Conservation (phyloP, 331 rosid species). For the Erythrophleum ivorense region DNA sequence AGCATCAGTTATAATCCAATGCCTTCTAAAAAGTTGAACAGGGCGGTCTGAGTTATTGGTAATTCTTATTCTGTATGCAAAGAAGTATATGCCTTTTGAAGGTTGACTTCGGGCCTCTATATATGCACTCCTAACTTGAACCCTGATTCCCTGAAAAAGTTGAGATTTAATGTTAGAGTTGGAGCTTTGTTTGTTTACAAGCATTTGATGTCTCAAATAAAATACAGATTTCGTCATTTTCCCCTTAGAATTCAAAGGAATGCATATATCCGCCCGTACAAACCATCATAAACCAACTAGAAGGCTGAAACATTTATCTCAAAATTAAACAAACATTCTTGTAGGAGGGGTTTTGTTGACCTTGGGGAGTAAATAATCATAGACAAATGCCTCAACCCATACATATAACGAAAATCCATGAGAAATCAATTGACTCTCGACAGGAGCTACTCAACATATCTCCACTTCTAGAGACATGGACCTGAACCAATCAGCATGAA, state of each 20-base stretch:
- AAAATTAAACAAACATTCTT: slow-evolving; percentile 22
- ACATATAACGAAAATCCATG: not conserved
- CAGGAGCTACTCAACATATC: slow-evolving; percentile 20
- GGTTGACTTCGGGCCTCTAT: slow-evolving; percentile 96
- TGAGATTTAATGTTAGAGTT: slow-evolving; percentile 29
- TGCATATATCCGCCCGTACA: not conserved
- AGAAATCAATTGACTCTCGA: slow-evolving; percentile 22
- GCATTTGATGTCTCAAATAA: slow-evolving; percentile 5
- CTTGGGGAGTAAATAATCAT: not conserved
- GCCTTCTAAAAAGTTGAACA: slow-evolving; percentile 93
- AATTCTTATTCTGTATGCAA: slow-evolving; percentile 90
- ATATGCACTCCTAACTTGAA: slow-evolving; percentile 91
- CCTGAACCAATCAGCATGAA: slow-evolving; percentile 27
- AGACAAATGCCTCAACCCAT: slow-evolving; percentile 22
- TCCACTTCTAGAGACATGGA: slow-evolving; percentile 12
- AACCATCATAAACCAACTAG: slow-evolving; percentile 24
- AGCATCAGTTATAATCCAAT: slow-evolving; percentile 92
- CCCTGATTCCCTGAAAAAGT: slow-evolving; percentile 81
- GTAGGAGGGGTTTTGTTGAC: slow-evolving; percentile 24
- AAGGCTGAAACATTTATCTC: slow-evolving; percentile 11
- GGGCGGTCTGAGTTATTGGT: slow-evolving; percentile 83
- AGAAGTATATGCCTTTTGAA: slow-evolving; percentile 73
- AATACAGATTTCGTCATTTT: not conserved
- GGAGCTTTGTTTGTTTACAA: not conserved
- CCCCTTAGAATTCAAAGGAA: not conserved